Evolutionary conservation across 805 yeast species (phyloP).

Genomic region (Saturnispora gosingensis): DNA sequence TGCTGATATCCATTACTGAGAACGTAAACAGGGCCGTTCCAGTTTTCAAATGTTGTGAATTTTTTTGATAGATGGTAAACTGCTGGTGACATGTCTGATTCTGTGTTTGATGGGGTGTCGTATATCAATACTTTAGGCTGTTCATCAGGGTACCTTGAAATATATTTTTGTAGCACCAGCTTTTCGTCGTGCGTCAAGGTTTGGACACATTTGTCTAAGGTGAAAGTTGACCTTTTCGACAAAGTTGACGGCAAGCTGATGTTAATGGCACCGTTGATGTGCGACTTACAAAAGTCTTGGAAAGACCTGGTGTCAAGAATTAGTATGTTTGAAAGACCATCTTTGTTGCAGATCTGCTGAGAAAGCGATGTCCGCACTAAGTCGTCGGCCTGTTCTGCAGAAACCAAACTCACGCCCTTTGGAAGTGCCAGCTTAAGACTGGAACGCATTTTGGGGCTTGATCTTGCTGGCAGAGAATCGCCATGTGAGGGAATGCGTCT

Average conservation of each 20-base stretch:
- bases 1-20: constrained; percentile 34
- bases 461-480: background rate
- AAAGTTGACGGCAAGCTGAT: constrained; percentile 87
- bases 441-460: background rate
- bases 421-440: background rate
- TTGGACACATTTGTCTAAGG: constrained; percentile 50
- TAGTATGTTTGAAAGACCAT: constrained; percentile 29
- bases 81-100: constrained; percentile 27
- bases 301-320: constrained; percentile 75
- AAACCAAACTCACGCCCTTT: background rate
- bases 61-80: constrained; percentile 41
- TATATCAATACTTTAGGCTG: constrained; percentile 41
- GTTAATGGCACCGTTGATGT: constrained; percentile 55
- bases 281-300: constrained; percentile 55
- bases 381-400: constrained; percentile 12
- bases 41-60: constrained; percentile 31
- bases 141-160: constrained; percentile 23
- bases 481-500: background rate
- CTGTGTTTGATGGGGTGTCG: constrained; percentile 34
- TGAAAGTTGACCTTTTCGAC: constrained; percentile 64
- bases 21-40: constrained; percentile 35
- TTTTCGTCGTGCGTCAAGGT: constrained; percentile 50
- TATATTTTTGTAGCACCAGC: constrained; percentile 30
- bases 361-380: constrained; percentile 11
- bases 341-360: constrained; percentile 4